phyloP scores from a whole-genome alignment of 805 yeast genomes.

The Starmerella apis region DNA sequence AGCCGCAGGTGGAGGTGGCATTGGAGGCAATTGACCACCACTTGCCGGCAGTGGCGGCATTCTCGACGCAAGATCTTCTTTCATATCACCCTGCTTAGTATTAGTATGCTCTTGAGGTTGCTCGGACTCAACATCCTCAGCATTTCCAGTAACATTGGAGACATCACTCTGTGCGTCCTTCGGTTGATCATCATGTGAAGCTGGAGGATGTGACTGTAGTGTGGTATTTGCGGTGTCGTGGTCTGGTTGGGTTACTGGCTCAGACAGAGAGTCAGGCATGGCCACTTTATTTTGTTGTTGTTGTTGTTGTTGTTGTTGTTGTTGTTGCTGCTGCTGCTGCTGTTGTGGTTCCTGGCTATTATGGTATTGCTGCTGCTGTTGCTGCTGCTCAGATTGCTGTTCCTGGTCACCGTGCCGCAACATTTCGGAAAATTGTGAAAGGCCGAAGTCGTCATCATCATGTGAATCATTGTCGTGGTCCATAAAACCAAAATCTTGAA shows the following conservation, averaged over 20 bases:
- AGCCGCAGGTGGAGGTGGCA: slow-evolving; percentile 24
- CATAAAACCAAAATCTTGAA: slow-evolving; percentile 14
- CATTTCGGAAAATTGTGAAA: slow-evolving; percentile 10
- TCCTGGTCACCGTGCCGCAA: background rate
- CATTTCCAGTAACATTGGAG: too few species aligned
- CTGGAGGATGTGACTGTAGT: too few species aligned
- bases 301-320: background rate
- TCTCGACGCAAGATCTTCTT: slow-evolving; percentile 4
- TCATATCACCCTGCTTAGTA: background rate
- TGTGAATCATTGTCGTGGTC: slow-evolving; percentile 7
- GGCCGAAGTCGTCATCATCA: slow-evolving; percentile 4
- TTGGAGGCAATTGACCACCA: slow-evolving; percentile 19
- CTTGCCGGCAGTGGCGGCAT: slow-evolving; percentile 21
- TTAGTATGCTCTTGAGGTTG: background rate
- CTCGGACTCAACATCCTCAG: background rate
- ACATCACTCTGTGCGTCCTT: background rate
- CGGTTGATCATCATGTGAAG: background rate
- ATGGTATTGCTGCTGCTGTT: background rate
- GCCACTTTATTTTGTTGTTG: too few species aligned
- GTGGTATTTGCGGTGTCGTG: too few species aligned
- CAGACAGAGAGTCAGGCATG: too few species aligned
- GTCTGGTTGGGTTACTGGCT: too few species aligned
- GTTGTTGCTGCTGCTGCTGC: background rate
- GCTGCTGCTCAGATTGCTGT: background rate
- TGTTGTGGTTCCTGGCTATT: too few species aligned